These are phyloP conservation scores for Pelargonium nanum DNA, from an alignment of 345 rosid species.

Conservation along the genomic window DNA sequence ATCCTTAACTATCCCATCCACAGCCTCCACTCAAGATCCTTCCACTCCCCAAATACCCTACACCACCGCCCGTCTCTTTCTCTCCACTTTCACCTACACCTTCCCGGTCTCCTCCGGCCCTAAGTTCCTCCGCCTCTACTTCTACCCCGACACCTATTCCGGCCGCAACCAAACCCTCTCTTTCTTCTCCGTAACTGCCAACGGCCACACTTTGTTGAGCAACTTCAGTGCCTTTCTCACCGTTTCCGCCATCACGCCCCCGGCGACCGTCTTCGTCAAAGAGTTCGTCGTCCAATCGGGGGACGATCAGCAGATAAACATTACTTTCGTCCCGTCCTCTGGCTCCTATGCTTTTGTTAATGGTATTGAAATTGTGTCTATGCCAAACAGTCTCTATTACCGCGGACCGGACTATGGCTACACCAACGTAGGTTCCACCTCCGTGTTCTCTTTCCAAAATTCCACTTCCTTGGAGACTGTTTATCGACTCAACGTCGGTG, in stretches of 20 bases:
- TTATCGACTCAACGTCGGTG: conserved; percentile 25
- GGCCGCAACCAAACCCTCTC: conserved; percentile 1
- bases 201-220: conserved; percentile 12
- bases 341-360: neutral
- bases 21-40: neutral
- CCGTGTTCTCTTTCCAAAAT: neutral
- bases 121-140: conserved; percentile 19
- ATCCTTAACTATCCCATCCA: neutral
- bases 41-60: conserved; percentile 6
- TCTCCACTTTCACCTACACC: conserved; percentile 17
- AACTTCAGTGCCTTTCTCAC: conserved; percentile 19
- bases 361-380: neutral
- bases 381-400: neutral
- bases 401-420: neutral
- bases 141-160: conserved; percentile 8
- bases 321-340: neutral
- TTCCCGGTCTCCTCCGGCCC: conserved; percentile 16
- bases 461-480: conserved; percentile 11
- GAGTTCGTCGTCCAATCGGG: neutral
- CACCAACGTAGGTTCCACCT: neutral
- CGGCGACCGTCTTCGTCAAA: neutral
- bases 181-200: conserved; percentile 18
- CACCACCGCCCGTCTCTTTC: conserved; percentile 14
- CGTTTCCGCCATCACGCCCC: neutral
- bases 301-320: neutral